Evolutionary conservation across 805 yeast species (phyloP).

Genomic region (Zygosaccharomyces bailii): DNA sequence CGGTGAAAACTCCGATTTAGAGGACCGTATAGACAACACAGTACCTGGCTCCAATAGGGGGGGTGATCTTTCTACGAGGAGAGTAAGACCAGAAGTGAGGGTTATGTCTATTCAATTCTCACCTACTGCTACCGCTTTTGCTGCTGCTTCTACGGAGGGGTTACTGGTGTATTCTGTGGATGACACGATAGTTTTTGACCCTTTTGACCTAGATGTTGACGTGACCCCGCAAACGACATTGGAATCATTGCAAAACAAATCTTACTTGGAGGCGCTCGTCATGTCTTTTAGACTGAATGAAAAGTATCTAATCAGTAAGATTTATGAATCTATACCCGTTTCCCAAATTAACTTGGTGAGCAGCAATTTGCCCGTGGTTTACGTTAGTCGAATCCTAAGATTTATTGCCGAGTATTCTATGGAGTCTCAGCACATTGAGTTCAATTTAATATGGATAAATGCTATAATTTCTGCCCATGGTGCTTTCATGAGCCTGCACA

Average conservation of each 20-base stretch:
- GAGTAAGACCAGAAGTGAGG: slow-evolving; percentile 75
- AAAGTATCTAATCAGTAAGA: slow-evolving; percentile 60
- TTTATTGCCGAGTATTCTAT: slow-evolving; percentile 66
- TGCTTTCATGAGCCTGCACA: slow-evolving; percentile 58
- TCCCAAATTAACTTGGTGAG: slow-evolving; percentile 65
- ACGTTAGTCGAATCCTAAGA: slow-evolving; percentile 60
- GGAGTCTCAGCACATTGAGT: slow-evolving; percentile 81
- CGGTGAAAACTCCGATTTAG: slow-evolving; percentile 83
- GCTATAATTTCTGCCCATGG: slow-evolving; percentile 72
- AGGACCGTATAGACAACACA: slow-evolving; percentile 68
- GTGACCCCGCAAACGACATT: slow-evolving; percentile 77
- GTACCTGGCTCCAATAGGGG: slow-evolving; percentile 84
- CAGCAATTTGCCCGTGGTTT: slow-evolving; percentile 70
- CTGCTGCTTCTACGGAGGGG: slow-evolving; percentile 96
- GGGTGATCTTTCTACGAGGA: slow-evolving; percentile 75
- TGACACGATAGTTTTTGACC: slow-evolving; percentile 75
- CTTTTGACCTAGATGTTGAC: slow-evolving; percentile 90
- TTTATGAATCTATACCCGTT: slow-evolving; percentile 71
- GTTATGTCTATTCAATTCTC: slow-evolving; percentile 77
- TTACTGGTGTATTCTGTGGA: slow-evolving; percentile 78
- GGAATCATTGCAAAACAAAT: slow-evolving; percentile 52
- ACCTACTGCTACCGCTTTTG: slow-evolving; percentile 86
- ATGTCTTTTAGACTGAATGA: slow-evolving; percentile 96
- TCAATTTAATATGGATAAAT: slow-evolving; percentile 77
- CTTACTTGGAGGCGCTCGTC: slow-evolving; percentile 71